Evolutionary conservation across 2,329 filamentous ascomycete species (phyloP).

Genomic region (Arthrinium puccinioides): DNA sequence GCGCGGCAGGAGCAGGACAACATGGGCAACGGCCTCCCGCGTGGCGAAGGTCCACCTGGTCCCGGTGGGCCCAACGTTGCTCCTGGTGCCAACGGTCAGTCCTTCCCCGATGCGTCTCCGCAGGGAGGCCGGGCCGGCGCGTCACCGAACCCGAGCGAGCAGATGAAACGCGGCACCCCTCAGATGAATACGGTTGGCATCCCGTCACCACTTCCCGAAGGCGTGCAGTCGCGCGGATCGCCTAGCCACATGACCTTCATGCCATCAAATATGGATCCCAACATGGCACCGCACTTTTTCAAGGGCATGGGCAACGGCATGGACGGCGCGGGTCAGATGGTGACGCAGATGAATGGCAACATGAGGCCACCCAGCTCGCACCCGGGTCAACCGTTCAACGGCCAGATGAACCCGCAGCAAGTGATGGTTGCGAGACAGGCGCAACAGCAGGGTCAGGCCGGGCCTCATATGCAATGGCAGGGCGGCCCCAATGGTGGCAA

Average conservation of each 20-base stretch:
- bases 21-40: conserved; percentile 39
- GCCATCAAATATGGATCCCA: conserved; percentile 54
- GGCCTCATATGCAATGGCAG: conserved; percentile 41
- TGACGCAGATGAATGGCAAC: conserved; percentile 49
- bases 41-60: conserved; percentile 43
- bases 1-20: conserved; percentile 72
- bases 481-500: conserved; percentile 28
- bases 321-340: conserved; percentile 50
- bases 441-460: conserved; percentile 24
- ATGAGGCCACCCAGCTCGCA: conserved; percentile 67
- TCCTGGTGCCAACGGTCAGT: conserved; percentile 50
- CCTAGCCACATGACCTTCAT: conserved; percentile 60
- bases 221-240: conserved; percentile 57
- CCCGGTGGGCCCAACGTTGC: conserved; percentile 37
- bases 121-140: conserved; percentile 61
- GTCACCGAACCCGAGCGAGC: conserved; percentile 70
- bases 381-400: conserved; percentile 43
- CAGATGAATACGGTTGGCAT: conserved; percentile 64
- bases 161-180: conserved; percentile 72
- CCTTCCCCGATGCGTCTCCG: conserved; percentile 63
- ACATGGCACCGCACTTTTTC: conserved; percentile 53
- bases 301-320: conserved; percentile 37
- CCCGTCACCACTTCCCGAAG: conserved; percentile 66
- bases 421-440: conserved; percentile 43
- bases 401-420: conserved; percentile 53